Evolutionary conservation across 169 alveolate genomes (phyloP).

Genomic region (Eimeria maxima): DNA sequence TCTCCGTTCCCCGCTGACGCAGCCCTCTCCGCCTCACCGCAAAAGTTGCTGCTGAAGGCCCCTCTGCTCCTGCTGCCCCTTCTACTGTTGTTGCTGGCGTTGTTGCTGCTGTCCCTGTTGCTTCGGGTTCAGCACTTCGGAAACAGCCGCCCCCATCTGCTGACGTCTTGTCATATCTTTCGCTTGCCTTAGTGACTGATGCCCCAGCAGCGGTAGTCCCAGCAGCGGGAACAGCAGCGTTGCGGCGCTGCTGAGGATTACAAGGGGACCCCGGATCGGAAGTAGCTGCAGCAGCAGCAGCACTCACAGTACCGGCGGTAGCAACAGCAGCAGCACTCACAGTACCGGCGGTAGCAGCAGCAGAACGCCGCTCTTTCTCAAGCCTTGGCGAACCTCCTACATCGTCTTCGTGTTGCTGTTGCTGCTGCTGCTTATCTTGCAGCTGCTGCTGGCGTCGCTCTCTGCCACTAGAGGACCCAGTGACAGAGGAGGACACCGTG

Average conservation of each 20-base stretch:
- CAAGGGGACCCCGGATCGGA: background rate
- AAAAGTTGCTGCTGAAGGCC: no score
- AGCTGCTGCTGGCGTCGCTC: slow-evolving; percentile 16
- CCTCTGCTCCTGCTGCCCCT: background rate
- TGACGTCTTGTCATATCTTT: background rate
- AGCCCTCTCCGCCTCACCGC: slow-evolving; percentile 20
- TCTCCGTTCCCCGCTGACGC: slow-evolving; percentile 12
- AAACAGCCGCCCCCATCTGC: background rate
- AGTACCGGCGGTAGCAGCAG: background rate
- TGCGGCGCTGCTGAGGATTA: background rate
- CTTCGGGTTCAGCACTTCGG: background rate
- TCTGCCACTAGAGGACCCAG: background rate
- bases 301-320: no score
- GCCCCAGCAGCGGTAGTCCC: background rate
- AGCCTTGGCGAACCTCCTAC: background rate
- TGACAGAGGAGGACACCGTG: background rate
- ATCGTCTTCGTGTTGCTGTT: no score
- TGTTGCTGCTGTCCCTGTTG: slow-evolving; percentile 19
- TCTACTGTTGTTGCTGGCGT: background rate
- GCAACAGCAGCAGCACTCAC: background rate
- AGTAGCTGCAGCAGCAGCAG: background rate
- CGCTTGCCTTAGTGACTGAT: background rate
- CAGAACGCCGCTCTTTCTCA: background rate
- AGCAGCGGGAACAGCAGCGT: background rate
- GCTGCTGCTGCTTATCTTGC: no score